Base-by-base conservation (phyloP, 2,329 filamentous ascomycete genomes). In the Truncatella angustata region DNA sequence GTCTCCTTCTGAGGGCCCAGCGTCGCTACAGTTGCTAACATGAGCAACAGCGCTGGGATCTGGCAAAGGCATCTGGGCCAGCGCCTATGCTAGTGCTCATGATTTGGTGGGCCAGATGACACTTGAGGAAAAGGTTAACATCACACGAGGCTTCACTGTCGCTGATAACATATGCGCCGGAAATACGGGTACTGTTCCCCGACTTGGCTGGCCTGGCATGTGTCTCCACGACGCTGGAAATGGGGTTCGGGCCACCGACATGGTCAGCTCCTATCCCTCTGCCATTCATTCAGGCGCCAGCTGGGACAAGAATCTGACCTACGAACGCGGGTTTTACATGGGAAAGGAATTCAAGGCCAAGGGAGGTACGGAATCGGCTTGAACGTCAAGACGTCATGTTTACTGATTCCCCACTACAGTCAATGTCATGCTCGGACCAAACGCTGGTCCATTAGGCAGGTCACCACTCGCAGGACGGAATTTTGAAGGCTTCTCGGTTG, bases 371-470 rank as follows among this genome's bases (percentile, higher is more conserved):
- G 20, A 2, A n/a, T 7, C 21, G 21, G 18, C n/a, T 28, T 10
- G 18, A 7, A 40, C 28, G 4, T 9, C 9, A n/a, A 18, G 14
- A 16, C 11, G 24, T 4, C 21, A n/a, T 6, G 4, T 4, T 14
- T 36, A 20, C 46, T 49, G 23, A 49, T 20, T 12, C 48, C 26
- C 11, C 7, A 28, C 18, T 11, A 12, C n/a, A 65, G 67, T 73
- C 59, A 82, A 88, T 61, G 75, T 88, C 11, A 58, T 87, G 7
- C 74, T 90, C 3, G 86, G 86, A 0, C 86, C 86, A 12, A 77
- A 81, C 4, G 86, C 89, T 70, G 87, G 87, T 0, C 86, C 87
- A 3, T 68, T 91, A 28, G 88, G 88, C 48, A 78, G 86, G 56
- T 73, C 79, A 28, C 81, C 85, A 2, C 80, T 85, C 57, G 85